phyloP scores from a whole-genome alignment of 768 basidiomycete genomes.

The Leccinum subtestaceum region DNA sequence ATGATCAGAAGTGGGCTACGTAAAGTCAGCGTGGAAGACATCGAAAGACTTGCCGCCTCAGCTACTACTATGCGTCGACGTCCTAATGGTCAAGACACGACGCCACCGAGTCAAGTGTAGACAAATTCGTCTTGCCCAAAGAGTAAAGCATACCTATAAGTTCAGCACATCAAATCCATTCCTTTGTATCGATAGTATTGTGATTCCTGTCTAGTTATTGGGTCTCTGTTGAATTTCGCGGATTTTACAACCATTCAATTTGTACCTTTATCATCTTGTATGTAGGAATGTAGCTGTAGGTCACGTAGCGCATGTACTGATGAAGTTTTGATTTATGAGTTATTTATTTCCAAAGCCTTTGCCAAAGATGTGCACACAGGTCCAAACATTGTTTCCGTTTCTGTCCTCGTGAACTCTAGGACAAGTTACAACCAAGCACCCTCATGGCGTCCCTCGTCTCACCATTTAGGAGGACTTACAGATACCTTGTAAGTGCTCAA shows the following conservation, averaged over 20 bases:
- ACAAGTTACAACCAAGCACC: background rate
- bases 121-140: background rate
- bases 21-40: slow-evolving; percentile 11
- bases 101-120: background rate
- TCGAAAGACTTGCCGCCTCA: slow-evolving; percentile 16
- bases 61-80: slow-evolving; percentile 1
- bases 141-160: background rate
- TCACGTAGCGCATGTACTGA: too few species aligned
- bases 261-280: background rate
- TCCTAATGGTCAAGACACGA: background rate
- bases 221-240: background rate
- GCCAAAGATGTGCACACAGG: slow-evolving; percentile 24
- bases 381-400: slow-evolving; percentile 21
- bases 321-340: background rate
- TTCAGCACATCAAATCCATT: background rate
- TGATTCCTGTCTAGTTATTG: background rate
- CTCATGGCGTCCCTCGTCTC: slow-evolving; percentile 30
- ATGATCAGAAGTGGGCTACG: background rate
- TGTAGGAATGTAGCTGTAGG: too few species aligned
- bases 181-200: background rate
- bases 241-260: background rate
- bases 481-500: slow-evolving; percentile 25
- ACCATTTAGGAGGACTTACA: slow-evolving; percentile 30
- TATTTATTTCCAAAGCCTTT: slow-evolving; percentile 26
- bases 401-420: slow-evolving; percentile 3